Conservation (phyloP, 495 filamentous ascomycete species). For the Penicillium roqueforti region DNA sequence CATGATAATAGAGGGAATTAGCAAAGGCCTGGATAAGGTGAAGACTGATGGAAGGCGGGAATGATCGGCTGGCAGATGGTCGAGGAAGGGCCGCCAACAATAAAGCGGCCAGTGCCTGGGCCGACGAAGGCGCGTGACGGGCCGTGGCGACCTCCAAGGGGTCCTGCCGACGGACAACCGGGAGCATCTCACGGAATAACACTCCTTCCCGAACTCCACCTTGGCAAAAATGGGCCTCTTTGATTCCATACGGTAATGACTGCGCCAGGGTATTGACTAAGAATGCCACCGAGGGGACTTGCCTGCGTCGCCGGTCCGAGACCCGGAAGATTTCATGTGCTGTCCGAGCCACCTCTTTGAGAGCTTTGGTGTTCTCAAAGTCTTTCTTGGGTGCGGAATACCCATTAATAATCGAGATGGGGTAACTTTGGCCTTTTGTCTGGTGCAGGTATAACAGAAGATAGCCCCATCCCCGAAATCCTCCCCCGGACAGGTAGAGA, state of each 20-base stretch:
- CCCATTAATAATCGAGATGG: slow-evolving; percentile 79
- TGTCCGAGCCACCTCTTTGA: slow-evolving; percentile 48
- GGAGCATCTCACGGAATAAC: slow-evolving; percentile 61
- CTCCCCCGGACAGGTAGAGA: slow-evolving; percentile 80
- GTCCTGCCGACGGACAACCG: slow-evolving; percentile 54
- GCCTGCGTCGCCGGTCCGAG: slow-evolving; percentile 71
- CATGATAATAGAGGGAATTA: slow-evolving; percentile 52
- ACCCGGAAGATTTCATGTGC: slow-evolving; percentile 66
- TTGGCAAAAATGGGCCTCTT: slow-evolving; percentile 74
- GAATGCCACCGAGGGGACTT: slow-evolving; percentile 80
- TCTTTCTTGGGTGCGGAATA: slow-evolving; percentile 59
- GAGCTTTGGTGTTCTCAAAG: slow-evolving; percentile 58
- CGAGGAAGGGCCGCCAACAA: slow-evolving; percentile 45
- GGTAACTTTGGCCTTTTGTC: slow-evolving; percentile 67
- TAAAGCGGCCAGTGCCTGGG: slow-evolving; percentile 34
- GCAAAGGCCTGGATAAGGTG: slow-evolving; percentile 49
- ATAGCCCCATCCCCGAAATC: slow-evolving; percentile 88
- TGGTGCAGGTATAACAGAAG: slow-evolving; percentile 61
- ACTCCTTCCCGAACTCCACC: slow-evolving; percentile 83
- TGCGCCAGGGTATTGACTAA: slow-evolving; percentile 67
- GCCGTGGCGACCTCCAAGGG: slow-evolving; percentile 61
- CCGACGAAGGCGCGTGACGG: slow-evolving; percentile 43
- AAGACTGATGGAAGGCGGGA: slow-evolving; percentile 36
- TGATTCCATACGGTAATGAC: slow-evolving; percentile 62
- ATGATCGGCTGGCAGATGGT: slow-evolving; percentile 16